Conservation (phyloP, 2,329 filamentous ascomycete genomes). For the Phaeosphaeriaceae sp. region DNA sequence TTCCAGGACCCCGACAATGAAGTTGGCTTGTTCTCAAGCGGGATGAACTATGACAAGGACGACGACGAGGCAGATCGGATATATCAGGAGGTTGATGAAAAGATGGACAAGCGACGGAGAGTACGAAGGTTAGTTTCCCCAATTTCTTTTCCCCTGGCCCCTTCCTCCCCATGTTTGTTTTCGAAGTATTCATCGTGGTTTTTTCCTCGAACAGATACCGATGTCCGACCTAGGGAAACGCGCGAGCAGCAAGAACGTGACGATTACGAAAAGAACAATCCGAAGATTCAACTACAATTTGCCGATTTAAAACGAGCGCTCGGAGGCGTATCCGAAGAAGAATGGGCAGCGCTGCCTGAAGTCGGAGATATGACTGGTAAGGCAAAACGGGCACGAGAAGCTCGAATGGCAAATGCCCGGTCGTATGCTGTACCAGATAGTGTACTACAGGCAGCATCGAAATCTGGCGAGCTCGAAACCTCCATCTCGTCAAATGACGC, state of each 20-base stretch:
- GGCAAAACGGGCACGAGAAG: conserved; percentile 84
- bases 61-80: conserved; percentile 98
- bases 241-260: conserved; percentile 90
- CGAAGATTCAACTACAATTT: conserved; percentile 98
- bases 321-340: conserved; percentile 87
- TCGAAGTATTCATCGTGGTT: conserved; percentile 68
- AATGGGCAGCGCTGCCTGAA: conserved; percentile 95
- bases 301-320: conserved; percentile 92
- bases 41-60: conserved; percentile 88
- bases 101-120: conserved; percentile 90
- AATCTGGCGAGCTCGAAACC: conserved; percentile 81
- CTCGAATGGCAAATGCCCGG: conserved; percentile 67
- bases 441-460: conserved; percentile 85
- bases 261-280: conserved; percentile 96
- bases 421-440: conserved; percentile 98
- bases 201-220: conserved; percentile 77
- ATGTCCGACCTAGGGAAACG: conserved; percentile 82
- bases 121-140: conserved; percentile 76
- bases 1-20: conserved; percentile 98
- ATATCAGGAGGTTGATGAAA: conserved; percentile 94
- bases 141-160: conserved; percentile 27
- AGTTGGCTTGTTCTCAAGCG: conserved; percentile 91
- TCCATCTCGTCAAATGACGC: conserved; percentile 73
- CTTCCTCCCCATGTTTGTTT: conserved; percentile 33
- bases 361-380: conserved; percentile 96